These are phyloP conservation scores for Biscogniauxia mediterranea DNA, from an alignment of 2,329 filamentous ascomycete genomes.

Conservation along the genomic window DNA sequence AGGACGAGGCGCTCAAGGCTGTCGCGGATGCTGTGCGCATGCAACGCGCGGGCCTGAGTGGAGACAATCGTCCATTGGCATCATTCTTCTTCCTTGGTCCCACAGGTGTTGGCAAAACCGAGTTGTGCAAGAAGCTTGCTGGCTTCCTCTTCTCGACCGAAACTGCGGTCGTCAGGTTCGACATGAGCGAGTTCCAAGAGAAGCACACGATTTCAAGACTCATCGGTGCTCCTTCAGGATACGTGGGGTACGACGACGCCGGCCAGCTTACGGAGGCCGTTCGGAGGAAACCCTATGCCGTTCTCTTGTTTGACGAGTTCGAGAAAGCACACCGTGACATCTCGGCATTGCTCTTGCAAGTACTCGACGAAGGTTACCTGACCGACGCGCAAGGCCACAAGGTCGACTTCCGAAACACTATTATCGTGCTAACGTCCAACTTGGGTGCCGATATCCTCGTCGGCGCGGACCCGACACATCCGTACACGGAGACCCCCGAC, in stretches of 20 bases:
- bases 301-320: slow-evolving; percentile 94
- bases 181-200: slow-evolving; percentile 98
- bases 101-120: slow-evolving; percentile 95
- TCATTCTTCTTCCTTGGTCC: slow-evolving; percentile 98
- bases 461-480: slow-evolving; percentile 64
- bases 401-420: slow-evolving; percentile 93
- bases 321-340: slow-evolving; percentile 98
- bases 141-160: slow-evolving; percentile 91
- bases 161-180: slow-evolving; percentile 86
- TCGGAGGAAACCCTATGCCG: slow-evolving; percentile 89
- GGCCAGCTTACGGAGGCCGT: slow-evolving; percentile 96
- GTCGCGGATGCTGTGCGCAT: slow-evolving; percentile 92
- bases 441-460: slow-evolving; percentile 90
- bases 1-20: slow-evolving; percentile 88
- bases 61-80: slow-evolving; percentile 86
- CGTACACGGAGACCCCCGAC: slow-evolving; percentile 59
- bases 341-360: slow-evolving; percentile 85
- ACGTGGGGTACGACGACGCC: slow-evolving; percentile 95
- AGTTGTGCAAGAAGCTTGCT: slow-evolving; percentile 94
- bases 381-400: slow-evolving; percentile 96
- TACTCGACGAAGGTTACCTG: slow-evolving; percentile 92
- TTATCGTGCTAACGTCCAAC: slow-evolving; percentile 95
- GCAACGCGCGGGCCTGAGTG: slow-evolving; percentile 87
- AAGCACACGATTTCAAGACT: slow-evolving; percentile 93
- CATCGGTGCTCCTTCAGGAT: slow-evolving; percentile 90